Base-by-base conservation (phyloP, 768 basidiomycete genomes). In the Rhizopogon roseolus region DNA sequence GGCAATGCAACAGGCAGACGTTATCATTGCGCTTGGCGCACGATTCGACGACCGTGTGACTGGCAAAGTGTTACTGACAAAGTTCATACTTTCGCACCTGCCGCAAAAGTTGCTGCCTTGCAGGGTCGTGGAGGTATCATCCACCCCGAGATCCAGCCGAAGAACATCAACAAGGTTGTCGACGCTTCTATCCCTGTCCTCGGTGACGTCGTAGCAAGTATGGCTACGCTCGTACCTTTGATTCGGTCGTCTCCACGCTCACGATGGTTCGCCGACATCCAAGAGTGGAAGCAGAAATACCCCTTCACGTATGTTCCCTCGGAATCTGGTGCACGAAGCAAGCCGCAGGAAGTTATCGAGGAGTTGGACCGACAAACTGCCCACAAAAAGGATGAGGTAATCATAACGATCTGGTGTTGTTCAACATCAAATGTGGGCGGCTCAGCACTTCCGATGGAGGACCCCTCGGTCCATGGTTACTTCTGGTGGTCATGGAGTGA, bases 381-480 rank as follows among this genome's bases (percentile, higher is more conserved):
- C 45, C 78, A 88, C 55, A 81, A 75, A 69, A 96, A 98, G 74
- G 88, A 91, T 53, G 84, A 98, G 19, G 81, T 97, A 37, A 73
- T 99, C 64, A 73, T 99, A 50, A 71, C 92, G 10, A 99, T n/a
- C 97, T 14, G 97, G 97, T 61, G 97, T 99, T 19, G 97, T 97
- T 7, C 97, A 99, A 69, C 97, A 98, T 73, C 96, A 99, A 73
- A 98, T 98, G 97, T 98, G 93, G 94, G 96, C 96, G 2, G 92
- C 91, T 40, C 97, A 99, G 69, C 79, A 87, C 68, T 98, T 83
- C 73, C 79, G 95, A 54, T 99, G 95, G 95, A 88, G 74, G 56
- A 73, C 87, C 46, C 97, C 97, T 0, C 79, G 86, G 40, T 80
- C 90, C 43, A 80, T 98, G 87, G 85, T 96, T 51, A 93, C 94